Conservation (phyloP, 768 basidiomycete genomes). For the Russula sp. region DNA sequence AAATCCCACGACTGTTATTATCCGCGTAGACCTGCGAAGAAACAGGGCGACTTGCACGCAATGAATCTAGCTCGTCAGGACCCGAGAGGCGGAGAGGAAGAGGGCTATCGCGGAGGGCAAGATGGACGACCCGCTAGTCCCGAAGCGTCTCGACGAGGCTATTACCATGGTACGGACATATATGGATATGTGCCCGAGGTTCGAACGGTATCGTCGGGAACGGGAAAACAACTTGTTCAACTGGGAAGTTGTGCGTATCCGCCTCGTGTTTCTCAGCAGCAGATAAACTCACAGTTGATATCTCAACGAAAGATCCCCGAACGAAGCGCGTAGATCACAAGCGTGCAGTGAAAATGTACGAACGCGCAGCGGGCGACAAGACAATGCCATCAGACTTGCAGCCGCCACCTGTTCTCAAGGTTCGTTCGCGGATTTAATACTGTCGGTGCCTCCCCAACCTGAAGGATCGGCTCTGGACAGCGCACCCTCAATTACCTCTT, state of each 20-base stretch:
- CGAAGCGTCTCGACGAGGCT: slow-evolving; percentile 81
- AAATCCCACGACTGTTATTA: slow-evolving; percentile 29
- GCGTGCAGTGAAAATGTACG: slow-evolving; percentile 92
- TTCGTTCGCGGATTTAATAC: slow-evolving; percentile 33
- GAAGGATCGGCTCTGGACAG: slow-evolving; percentile 39
- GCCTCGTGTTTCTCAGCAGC: slow-evolving; percentile 9
- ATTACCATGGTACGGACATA: slow-evolving; percentile 94
- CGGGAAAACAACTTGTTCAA: slow-evolving; percentile 83
- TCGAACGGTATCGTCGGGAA: slow-evolving; percentile 88
- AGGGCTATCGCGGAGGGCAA: slow-evolving; percentile 76
- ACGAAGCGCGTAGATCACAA: slow-evolving; percentile 84
- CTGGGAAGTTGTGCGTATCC: slow-evolving; percentile 72
- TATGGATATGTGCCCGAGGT: slow-evolving; percentile 90
- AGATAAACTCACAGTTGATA: slow-evolving; percentile 38
- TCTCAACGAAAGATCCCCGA: slow-evolving; percentile 54
- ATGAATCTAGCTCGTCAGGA: slow-evolving; percentile 56
- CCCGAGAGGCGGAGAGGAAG: slow-evolving; percentile 67
- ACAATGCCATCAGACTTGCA: slow-evolving; percentile 88
- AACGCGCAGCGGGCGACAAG: slow-evolving; percentile 92
- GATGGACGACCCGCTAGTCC: slow-evolving; percentile 82
- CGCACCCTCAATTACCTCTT: slow-evolving; percentile 92
- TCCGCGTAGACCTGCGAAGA: slow-evolving; percentile 4
- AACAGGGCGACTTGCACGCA: background rate
- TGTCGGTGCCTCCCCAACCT: background rate
- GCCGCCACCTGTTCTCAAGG: slow-evolving; percentile 80